Evolutionary conservation across 164 flowering plant genomes (phyloP), one percentile per base, ranked within the genome.

Genomic region (Aristolochia fimbriata): DNA sequence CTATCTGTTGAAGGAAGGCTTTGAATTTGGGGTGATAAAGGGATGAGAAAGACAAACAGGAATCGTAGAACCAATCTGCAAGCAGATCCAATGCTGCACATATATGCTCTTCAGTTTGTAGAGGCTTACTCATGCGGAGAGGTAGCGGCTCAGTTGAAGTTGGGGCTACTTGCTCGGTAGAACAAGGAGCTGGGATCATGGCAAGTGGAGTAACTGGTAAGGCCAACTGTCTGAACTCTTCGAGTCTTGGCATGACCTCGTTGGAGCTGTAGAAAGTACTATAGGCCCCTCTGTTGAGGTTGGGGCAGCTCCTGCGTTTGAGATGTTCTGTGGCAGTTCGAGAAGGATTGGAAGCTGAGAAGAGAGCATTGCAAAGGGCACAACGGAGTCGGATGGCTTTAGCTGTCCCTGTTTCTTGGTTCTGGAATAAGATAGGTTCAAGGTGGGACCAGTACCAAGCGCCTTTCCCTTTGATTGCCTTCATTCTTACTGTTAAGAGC

Each of bases 241-340:
- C 60, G 68, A 60, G 37, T 25, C 60, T 64, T 61, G 65, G 52
- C 12, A 22, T 51, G n/a, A 55, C 23, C 31, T 60, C 68, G 59
- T 61, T 68, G 51, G 62, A 58, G 22, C 33, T 30, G 24, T 57
- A 49, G 15, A 51, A 58, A 14, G 50, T 6, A 19, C 22, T 59
- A 16, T 16, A 45, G 69, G 13, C 41, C 27, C 52, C 53, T 31
- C 19, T 47, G 51, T 37, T 62, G 61, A 84, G 79, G 58, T 77
- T 76, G 52, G 87, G 81, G 68, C 87, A 82, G 21, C 85, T 73
- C 17, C 87, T 82, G 0, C 80, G 67, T 61, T 79, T 84, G 47
- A 84, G 78, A 55, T 84, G 86, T 74, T 84, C 90, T 7, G 90
- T 65, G 7, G 87, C 86, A 12, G 90, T 84, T 24, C 90, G 57